Percentiles rank a stretch among this genome's conserved stretches.
Conservation (phyloP, 345 rosid species). For the Ailanthus altissimus region DNA sequence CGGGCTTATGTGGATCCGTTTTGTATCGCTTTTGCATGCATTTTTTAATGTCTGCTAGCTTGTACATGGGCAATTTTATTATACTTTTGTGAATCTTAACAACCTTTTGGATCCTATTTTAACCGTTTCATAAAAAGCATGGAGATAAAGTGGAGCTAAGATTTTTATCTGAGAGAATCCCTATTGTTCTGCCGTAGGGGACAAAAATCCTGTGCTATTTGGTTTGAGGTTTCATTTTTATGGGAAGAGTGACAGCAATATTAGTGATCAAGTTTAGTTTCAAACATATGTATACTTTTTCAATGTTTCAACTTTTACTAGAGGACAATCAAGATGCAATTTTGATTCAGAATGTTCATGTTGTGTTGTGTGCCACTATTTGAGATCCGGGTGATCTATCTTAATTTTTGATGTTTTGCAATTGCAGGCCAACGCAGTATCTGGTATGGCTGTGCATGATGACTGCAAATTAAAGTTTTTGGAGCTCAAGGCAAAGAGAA, state of each 20-base stretch:
- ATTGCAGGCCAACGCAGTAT: conserved; percentile 57
- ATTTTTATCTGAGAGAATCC: background rate
- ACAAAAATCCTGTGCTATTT: background rate
- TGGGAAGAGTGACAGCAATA: background rate
- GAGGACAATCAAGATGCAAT: background rate
- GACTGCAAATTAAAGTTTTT: conserved; percentile 65
- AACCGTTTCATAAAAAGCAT: background rate
- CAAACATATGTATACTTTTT: background rate
- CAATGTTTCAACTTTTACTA: background rate
- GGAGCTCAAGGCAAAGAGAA: conserved; percentile 64
- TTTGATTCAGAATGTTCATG: background rate
- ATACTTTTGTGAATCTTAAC: background rate
- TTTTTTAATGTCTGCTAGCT: background rate
- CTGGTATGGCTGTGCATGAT: conserved; percentile 72
- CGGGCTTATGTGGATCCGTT: background rate
- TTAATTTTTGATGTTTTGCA: background rate
- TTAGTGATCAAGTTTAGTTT: background rate
- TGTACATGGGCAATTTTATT: background rate
- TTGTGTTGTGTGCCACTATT: background rate
- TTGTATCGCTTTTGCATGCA: background rate
- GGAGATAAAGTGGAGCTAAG: background rate
- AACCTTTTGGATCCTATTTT: background rate
- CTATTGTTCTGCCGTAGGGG: background rate
- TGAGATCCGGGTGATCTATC: background rate
- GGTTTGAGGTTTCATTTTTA: background rate